Evolutionary conservation across 805 yeast species (phyloP).

Genomic region (Ogataea pilisensis): DNA sequence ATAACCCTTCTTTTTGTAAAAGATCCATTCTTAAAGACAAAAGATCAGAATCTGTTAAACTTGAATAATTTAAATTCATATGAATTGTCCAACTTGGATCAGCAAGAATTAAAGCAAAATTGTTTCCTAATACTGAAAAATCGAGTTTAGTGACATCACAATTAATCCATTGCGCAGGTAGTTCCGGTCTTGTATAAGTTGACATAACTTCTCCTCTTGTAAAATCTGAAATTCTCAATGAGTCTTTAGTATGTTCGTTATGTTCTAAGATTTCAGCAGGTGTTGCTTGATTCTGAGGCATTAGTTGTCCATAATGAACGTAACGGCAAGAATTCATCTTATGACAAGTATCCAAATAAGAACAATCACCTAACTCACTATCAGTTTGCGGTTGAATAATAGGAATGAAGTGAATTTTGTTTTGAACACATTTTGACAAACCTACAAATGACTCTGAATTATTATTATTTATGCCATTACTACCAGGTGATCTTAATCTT

Average conservation of each 20-base stretch:
- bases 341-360: conserved; percentile 91
- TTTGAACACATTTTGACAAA: conserved; percentile 30
- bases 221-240: conserved; percentile 33
- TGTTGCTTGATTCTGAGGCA: conserved; percentile 32
- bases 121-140: conserved; percentile 64
- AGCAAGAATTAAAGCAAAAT: conserved; percentile 75
- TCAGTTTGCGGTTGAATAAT: conserved; percentile 63
- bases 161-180: conserved; percentile 76
- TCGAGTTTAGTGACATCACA: conserved; percentile 79
- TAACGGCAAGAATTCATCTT: conserved; percentile 76
- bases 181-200: conserved; percentile 19
- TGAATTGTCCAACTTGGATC: conserved; percentile 98
- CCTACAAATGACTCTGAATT: conserved; percentile 6
- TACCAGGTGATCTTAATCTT: conserved; percentile 7
- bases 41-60: conserved; percentile 74
- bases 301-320: conserved; percentile 63
- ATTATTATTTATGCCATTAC: conserved; percentile 2
- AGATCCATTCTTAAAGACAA: conserved; percentile 58
- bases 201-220: conserved; percentile 45
- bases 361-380: conserved; percentile 75
- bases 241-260: conserved; percentile 18
- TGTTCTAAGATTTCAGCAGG: conserved; percentile 12
- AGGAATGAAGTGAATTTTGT: conserved; percentile 52
- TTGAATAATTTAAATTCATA: conserved; percentile 74
- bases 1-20: conserved; percentile 79